Base-by-base conservation (phyloP, 139 green algal genomes). In the Coccomyxa sp. region DNA sequence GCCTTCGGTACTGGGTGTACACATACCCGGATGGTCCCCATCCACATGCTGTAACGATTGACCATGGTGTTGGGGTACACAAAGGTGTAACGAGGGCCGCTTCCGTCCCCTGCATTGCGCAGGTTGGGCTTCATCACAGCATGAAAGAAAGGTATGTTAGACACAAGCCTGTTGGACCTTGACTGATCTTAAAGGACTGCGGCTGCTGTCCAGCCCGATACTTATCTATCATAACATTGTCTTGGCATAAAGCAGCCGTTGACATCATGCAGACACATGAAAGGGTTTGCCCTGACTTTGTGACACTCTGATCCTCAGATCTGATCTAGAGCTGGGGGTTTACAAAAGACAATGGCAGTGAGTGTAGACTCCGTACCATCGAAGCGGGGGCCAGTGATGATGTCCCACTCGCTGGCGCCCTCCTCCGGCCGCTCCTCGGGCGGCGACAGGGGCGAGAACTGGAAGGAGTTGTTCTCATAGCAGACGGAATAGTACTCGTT, bases 41-140 rank as follows among this genome's bases (percentile, higher is more conserved):
- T 74, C 83, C 85, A 89, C 0, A 78, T 76, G 14, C 85, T 44
- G 41, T 91, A 91, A 38, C 82, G 68, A 73, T 91, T 93, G 50
- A 91, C 37, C 83, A 90, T 88, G 7, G 88, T 8, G 41, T 89
- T 89, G 10, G 88, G 88, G 33, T 86, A 91, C 0, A 91, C 14
- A 40, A 89, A 93, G 0, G 78, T 40, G 55, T 91, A 93, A 1
- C 58, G 79, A 6, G 87, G 78, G 41, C 76, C 55, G 6, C 34
- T 39, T 9, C 71, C 39, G 64, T 58, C 71, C 2, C 70, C 70
- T 50, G 70, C 70, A 74, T 27, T n/a, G n/a, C n/a, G n/a, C n/a
- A n/a, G n/a, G n/a, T n/a, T n/a, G n/a, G n/a, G n/a, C n/a, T n/a
- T n/a, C n/a, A n/a, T n/a, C n/a, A n/a, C n/a, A n/a, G n/a, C n/a